A percentile compares a stretch with the other conserved stretches of the same genome.
Evolutionary conservation across 306 rosid species (phyloP).

Genomic region (Geum urbanum): DNA sequence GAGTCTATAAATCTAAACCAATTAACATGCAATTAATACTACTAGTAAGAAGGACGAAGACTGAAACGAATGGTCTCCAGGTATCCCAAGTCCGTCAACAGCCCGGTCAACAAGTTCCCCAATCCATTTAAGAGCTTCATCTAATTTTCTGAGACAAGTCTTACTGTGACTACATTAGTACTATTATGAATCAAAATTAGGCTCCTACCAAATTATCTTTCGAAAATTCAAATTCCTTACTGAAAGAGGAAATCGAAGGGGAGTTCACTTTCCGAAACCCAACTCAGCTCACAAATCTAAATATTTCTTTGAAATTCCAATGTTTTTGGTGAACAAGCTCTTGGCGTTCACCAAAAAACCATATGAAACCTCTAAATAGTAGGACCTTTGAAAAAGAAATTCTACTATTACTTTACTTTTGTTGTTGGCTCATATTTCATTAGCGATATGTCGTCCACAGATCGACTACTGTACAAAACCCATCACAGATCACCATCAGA

Average conservation of each 20-base stretch:
- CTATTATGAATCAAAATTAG: neutral
- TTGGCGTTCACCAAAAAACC: neutral
- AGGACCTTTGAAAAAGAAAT: neutral
- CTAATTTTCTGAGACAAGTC: neutral
- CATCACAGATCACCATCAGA: neutral
- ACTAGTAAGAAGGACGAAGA: neutral
- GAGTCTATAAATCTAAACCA: neutral
- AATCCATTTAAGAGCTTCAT: neutral
- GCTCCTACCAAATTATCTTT: neutral
- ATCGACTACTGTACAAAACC: neutral
- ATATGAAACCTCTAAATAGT: neutral
- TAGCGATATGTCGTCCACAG: constrained; percentile 6
- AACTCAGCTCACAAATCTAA: too few species aligned
- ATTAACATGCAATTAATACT: too few species aligned
- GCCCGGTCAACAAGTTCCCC: neutral
- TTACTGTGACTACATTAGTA: neutral
- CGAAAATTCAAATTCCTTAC: too few species aligned
- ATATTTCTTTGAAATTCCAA: neutral
- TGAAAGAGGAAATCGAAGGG: too few species aligned
- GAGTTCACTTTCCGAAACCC: too few species aligned
- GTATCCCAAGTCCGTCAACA: neutral
- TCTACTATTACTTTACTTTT: neutral
- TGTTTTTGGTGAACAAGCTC: neutral
- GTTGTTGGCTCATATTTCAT: neutral
- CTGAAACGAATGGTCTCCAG: neutral